Conservation (phyloP, 768 basidiomycete genomes). For the Phlebiopsis flavidoalba region DNA sequence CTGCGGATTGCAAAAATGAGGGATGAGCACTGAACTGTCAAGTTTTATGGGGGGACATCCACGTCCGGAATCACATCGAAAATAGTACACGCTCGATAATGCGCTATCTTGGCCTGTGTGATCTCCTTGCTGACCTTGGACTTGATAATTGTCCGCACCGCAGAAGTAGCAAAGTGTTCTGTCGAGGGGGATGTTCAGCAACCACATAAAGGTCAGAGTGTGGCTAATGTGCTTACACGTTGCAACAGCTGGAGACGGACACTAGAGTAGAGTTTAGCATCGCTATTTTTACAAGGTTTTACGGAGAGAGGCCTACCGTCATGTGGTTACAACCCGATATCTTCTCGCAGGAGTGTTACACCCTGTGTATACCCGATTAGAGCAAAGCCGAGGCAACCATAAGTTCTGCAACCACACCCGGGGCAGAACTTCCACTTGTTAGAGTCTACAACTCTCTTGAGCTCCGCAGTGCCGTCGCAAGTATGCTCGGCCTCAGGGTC, state of each 20-base stretch:
- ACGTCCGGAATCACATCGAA: not conserved
- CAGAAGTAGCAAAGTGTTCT: slow-evolving; percentile 49
- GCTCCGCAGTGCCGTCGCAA: slow-evolving; percentile 54
- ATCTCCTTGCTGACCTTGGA: not conserved
- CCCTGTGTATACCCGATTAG: slow-evolving; percentile 21
- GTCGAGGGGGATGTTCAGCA: not conserved
- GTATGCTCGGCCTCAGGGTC: slow-evolving; percentile 40
- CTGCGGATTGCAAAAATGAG: no score
- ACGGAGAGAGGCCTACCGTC: slow-evolving; percentile 32
- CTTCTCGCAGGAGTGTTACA: slow-evolving; percentile 46
- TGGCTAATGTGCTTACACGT: not conserved
- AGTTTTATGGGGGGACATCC: not conserved
- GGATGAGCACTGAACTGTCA: no score
- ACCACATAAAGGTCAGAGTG: not conserved
- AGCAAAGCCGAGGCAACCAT: no score
- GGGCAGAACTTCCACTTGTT: slow-evolving; percentile 64
- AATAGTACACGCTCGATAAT: not conserved
- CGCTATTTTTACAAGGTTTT: not conserved
- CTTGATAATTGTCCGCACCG: slow-evolving; percentile 37
- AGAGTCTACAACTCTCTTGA: slow-evolving; percentile 44
- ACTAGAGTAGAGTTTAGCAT: not conserved
- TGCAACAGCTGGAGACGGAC: not conserved
- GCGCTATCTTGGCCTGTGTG: not conserved
- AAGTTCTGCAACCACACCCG: slow-evolving; percentile 26
- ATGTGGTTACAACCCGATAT: slow-evolving; percentile 53